A percentile compares a stretch with the other conserved stretches of the same genome.
phyloP scores from a whole-genome alignment of 345 rosid genomes.

The Aethionema arabicum region DNA sequence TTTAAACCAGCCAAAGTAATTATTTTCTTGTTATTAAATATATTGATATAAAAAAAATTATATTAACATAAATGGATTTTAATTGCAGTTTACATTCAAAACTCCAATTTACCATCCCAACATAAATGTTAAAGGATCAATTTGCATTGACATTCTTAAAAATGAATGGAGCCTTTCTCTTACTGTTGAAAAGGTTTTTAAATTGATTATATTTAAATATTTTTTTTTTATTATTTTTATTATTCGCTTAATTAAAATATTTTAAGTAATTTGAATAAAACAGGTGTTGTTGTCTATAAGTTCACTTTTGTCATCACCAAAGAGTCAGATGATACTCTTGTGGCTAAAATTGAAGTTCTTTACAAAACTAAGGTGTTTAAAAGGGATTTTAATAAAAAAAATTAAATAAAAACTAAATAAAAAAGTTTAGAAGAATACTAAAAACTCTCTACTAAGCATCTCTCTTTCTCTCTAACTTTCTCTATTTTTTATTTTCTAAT shows the following conservation, averaged over 20 bases:
- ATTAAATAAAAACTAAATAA: too few species aligned
- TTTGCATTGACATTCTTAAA: slow-evolving; percentile 29
- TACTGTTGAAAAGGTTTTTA: slow-evolving; percentile 17
- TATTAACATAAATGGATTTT: background rate
- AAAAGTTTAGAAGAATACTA: too few species aligned
- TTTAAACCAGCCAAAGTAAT: too few species aligned
- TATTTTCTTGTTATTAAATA: too few species aligned
- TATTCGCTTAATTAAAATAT: too few species aligned
- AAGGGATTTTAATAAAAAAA: too few species aligned
- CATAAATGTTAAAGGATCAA: slow-evolving; percentile 6
- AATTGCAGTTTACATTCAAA: slow-evolving; percentile 8
- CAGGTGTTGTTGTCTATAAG: slow-evolving; percentile 22
- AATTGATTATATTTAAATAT: background rate
- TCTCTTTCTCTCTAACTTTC: too few species aligned
- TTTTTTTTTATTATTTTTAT: too few species aligned
- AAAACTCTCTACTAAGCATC: too few species aligned
- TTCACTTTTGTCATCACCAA: slow-evolving; percentile 17
- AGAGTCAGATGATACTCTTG: slow-evolving; percentile 22
- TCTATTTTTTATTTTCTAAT: too few species aligned
- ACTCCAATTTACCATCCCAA: slow-evolving; percentile 20
- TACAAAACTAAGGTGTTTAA: background rate
- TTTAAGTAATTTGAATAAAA: background rate
- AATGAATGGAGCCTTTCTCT: slow-evolving; percentile 18
- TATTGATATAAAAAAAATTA: too few species aligned
- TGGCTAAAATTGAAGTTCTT: background rate